Conservation (phyloP, 2,329 filamentous ascomycete species). For the Paecilomyces fulvus region DNA sequence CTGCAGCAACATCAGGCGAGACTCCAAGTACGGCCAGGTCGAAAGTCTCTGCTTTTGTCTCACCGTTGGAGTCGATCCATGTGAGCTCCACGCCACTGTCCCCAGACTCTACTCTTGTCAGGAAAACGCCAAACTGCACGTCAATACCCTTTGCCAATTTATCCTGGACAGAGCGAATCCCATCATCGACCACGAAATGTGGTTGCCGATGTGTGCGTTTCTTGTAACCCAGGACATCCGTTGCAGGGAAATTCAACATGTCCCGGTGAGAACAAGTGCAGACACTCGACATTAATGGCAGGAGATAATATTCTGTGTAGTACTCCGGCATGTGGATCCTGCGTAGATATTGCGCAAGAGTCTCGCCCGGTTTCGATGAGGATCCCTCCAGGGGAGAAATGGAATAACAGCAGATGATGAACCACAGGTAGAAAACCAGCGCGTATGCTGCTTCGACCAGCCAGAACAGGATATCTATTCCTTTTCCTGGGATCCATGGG, state of each 20-base stretch:
- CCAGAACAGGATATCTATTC: conserved; percentile 27
- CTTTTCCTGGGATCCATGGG: conserved; percentile 33
- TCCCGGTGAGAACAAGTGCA: conserved; percentile 16
- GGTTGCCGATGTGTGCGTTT: conserved; percentile 12
- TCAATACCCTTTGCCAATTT: conserved; percentile 5
- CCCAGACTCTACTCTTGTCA: conserved; percentile 5
- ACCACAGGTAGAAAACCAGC: conserved; percentile 45
- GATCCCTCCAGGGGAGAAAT: conserved; percentile 27
- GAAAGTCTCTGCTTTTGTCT: conserved; percentile 30
- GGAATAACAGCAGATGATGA: conserved; percentile 45
- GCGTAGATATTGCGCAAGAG: conserved; percentile 42
- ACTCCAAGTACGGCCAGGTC: conserved; percentile 49
- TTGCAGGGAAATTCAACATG: conserved; percentile 14
- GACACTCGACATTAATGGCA: conserved; percentile 48
- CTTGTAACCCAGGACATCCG: conserved; percentile 13
- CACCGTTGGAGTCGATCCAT: conserved; percentile 1
- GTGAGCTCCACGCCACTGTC: conserved; percentile 5
- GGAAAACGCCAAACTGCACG: conserved; percentile 7
- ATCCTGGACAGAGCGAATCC: conserved; percentile 11
- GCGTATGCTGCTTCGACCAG: conserved; percentile 39
- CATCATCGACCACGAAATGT: conserved; percentile 13
- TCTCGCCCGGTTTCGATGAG: conserved; percentile 27
- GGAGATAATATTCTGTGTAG: conserved; percentile 43
- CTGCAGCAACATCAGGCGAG: conserved; percentile 44
- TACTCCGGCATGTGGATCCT: conserved; percentile 43